Conservation (phyloP, 2,329 filamentous ascomycete genomes). For the Piedraia hortae region DNA sequence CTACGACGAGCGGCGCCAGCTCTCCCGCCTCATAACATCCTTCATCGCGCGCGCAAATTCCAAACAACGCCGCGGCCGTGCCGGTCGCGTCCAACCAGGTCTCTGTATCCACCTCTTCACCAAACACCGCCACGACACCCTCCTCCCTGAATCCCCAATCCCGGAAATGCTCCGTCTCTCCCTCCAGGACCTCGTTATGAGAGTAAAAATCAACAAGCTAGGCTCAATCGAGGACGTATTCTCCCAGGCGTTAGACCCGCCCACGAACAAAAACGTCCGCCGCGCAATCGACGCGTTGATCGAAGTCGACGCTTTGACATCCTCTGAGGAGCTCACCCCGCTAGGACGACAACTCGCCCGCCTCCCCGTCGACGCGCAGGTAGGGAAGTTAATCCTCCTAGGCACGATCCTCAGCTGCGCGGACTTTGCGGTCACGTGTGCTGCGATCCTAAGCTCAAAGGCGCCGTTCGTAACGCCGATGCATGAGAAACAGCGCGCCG, state of each 20-base stretch:
- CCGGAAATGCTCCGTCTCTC: slow-evolving; percentile 89
- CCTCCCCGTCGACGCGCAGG: slow-evolving; percentile 72
- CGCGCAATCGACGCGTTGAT: slow-evolving; percentile 78
- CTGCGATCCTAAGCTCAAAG: slow-evolving; percentile 80
- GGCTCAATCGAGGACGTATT: slow-evolving; percentile 81
- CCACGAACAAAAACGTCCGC: slow-evolving; percentile 73
- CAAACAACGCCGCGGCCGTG: slow-evolving; percentile 77
- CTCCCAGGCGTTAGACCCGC: slow-evolving; percentile 65
- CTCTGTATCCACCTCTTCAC: slow-evolving; percentile 93
- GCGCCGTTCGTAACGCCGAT: slow-evolving; percentile 77
- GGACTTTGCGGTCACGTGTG: slow-evolving; percentile 73
- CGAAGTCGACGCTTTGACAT: slow-evolving; percentile 70
- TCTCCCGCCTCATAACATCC: slow-evolving; percentile 73
- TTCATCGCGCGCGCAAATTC: slow-evolving; percentile 92
- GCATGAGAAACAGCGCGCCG: slow-evolving; percentile 55
- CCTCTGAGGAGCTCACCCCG: slow-evolving; percentile 56
- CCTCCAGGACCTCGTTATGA: slow-evolving; percentile 77
- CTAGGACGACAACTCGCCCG: slow-evolving; percentile 68
- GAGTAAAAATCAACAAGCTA: slow-evolving; percentile 91
- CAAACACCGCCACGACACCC: slow-evolving; percentile 55
- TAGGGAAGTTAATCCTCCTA: slow-evolving; percentile 76
- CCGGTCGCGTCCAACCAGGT: slow-evolving; percentile 82
- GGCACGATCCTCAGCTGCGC: slow-evolving; percentile 72
- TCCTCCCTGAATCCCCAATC: slow-evolving; percentile 75
- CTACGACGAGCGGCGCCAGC: slow-evolving; percentile 74